Evolutionary conservation across 805 yeast genomes (phyloP), one percentile per base, ranked within the genome.

Genomic region (Komagataella mondaviorum): DNA sequence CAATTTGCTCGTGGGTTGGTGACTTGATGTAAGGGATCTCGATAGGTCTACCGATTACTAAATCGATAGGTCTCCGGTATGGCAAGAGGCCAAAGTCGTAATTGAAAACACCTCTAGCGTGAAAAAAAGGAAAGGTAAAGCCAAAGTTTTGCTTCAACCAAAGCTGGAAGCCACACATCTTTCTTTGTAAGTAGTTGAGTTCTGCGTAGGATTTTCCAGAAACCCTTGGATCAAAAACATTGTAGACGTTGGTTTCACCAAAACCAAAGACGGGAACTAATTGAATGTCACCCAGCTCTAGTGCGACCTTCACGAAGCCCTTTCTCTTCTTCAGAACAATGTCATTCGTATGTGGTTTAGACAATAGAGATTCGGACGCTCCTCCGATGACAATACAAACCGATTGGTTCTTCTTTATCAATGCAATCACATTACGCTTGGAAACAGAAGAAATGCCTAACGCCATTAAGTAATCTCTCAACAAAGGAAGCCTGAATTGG

Each of bases 351-450:
- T 80, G 78, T 0, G 85, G 81, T 51, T 72, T 70, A 5, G 87
- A 78, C 23, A 87, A 63, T 44, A 93, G 70, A 1, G 95, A 81
- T 60, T 93, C 99, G 54, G 88, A 85, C 0, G 98, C 98, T 0
- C 99, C 99, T 2, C 99, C 99, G 22, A 93, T 82, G 1, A 93
- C 98, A 53, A 93, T 82, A 55, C 91, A 85, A 10, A 90, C 84
- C 2, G 95, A 85, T 57, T 79, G 82, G 56, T 83, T 80, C 52
- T 80, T 76, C 51, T 63, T 66, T 48, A 93, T 71, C 23, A 88
- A 71, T 23, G 81, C 73, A 54, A 76, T 67, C 47, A 93, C 85
- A 56, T 90, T 88, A 48, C 70, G 71, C 51, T 81, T 83, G 0
- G 89, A 79, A 1, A 95, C 97, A 7, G 96, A 81, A 2, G 95